Evolutionary conservation across 805 yeast species (phyloP).

Genomic region (Zygotorulaspora florentina): DNA sequence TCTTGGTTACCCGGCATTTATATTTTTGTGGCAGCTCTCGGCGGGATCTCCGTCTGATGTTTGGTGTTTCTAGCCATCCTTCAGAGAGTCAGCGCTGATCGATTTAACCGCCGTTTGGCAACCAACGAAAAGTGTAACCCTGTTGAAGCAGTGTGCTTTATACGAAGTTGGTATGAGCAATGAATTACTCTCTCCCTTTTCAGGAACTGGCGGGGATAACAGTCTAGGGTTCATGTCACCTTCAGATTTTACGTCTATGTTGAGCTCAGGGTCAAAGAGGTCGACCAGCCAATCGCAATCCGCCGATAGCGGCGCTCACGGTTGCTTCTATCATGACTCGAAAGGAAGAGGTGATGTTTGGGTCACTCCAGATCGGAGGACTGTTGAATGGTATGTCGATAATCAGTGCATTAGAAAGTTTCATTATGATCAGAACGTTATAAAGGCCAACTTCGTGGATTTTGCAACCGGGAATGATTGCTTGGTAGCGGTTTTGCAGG

Average conservation of each 20-base stretch:
- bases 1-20: neutral
- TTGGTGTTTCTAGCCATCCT: neutral
- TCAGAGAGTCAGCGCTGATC: neutral
- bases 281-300: neutral
- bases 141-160: neutral
- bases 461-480: constrained; percentile 40
- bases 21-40: neutral
- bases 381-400: constrained; percentile 38
- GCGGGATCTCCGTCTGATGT: neutral
- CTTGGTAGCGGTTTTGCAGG: constrained; percentile 57
- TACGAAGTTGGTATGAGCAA: neutral
- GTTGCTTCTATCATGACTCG: constrained; percentile 7
- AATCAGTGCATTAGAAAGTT: constrained; percentile 27
- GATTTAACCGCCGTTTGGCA: neutral
- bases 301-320: constrained; percentile 4
- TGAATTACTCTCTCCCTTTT: neutral
- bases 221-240: neutral
- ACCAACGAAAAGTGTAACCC: too few species aligned
- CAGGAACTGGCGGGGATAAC: neutral
- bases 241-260: neutral
- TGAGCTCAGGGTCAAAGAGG: neutral
- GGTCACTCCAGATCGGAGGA: constrained; percentile 36
- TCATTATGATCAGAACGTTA: constrained; percentile 46
- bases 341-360: constrained; percentile 23
- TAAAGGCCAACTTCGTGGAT: constrained; percentile 57